phyloP scores from a whole-genome alignment of 352 stramenopile genomes.

The Globisporangium cederbergense region DNA sequence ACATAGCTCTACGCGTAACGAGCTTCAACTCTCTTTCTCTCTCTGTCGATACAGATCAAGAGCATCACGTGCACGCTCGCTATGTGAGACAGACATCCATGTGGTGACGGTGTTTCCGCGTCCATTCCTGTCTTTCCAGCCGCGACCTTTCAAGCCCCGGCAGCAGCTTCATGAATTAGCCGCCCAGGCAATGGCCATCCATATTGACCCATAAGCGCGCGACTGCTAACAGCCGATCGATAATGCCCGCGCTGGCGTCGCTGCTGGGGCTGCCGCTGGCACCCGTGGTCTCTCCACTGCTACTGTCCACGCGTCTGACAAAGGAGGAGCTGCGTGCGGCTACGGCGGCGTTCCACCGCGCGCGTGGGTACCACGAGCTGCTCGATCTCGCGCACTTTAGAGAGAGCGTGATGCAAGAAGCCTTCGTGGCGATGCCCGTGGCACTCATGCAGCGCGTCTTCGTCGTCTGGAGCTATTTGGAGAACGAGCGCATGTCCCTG shows the following conservation, averaged over 20 bases:
- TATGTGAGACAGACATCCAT: too few relatives aligned
- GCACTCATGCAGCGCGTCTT: conserved; percentile 34
- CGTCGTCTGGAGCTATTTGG: conserved; percentile 28
- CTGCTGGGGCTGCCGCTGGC: conserved; percentile 20
- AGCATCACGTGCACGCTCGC: too few relatives aligned
- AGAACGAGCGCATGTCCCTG: conserved; percentile 22
- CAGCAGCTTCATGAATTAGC: too few relatives aligned
- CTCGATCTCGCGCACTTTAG: conserved; percentile 33
- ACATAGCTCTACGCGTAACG: too few relatives aligned
- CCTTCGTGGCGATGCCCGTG: conserved; percentile 28
- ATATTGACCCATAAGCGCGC: background rate
- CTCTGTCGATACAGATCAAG: too few relatives aligned
- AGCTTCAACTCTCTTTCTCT: too few relatives aligned
- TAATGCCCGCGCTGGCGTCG: conserved; percentile 15
- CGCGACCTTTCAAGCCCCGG: too few relatives aligned
- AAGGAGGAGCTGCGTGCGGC: conserved; percentile 23
- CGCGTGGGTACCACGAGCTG: conserved; percentile 28
- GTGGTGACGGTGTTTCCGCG: too few relatives aligned
- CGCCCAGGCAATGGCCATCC: too few relatives aligned
- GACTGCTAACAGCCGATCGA: background rate
- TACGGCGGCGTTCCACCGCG: conserved; percentile 37
- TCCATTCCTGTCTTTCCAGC: too few relatives aligned
- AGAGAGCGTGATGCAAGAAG: conserved; percentile 35
- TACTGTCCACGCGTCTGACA: conserved; percentile 23
- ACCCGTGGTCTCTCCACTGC: conserved; percentile 23